phyloP scores from a whole-genome alignment of 1,139 yeast species.

The Saccharomyces hybrid region DNA sequence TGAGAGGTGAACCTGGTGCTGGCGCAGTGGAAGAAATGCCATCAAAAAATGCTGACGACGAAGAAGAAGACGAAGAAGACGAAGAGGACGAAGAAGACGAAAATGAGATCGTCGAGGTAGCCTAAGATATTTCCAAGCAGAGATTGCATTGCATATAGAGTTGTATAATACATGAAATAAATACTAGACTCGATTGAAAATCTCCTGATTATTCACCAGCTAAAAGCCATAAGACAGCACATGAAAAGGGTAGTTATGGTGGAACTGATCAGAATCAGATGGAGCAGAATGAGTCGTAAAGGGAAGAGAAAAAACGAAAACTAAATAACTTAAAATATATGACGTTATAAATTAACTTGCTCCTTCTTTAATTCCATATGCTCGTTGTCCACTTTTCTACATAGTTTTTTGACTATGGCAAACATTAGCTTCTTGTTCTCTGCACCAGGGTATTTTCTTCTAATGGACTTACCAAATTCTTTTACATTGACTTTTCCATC shows the following conservation, averaged over 20 bases:
- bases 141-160: neutral
- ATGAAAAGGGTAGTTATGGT: too few relatives aligned
- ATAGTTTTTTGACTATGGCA: conserved; percentile 58
- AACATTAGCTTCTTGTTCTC: conserved; percentile 66
- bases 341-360: neutral
- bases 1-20: conserved; percentile 76
- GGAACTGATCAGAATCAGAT: too few relatives aligned
- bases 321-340: neutral
- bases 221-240: neutral
- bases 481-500: conserved; percentile 40
- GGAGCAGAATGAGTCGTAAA: neutral
- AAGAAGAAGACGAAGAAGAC: conserved; percentile 29
- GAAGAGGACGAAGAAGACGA: conserved; percentile 20
- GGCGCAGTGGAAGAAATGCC: conserved; percentile 49
- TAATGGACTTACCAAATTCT: conserved; percentile 54
- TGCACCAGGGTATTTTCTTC: conserved; percentile 54
- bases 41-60: conserved; percentile 36
- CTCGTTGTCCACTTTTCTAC: conserved; percentile 56
- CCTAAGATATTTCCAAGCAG: conserved; percentile 11
- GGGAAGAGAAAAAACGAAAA: neutral
- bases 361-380: conserved; percentile 49
- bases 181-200: neutral
- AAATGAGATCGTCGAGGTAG: conserved; percentile 32
- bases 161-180: conserved; percentile 3
- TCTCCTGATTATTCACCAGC: neutral